Percentiles rank a stretch among this genome's conserved stretches.
Evolutionary conservation across 1,284 basidiomycete genomes (phyloP).

Genomic region (Tetrapyrgos nigripes): DNA sequence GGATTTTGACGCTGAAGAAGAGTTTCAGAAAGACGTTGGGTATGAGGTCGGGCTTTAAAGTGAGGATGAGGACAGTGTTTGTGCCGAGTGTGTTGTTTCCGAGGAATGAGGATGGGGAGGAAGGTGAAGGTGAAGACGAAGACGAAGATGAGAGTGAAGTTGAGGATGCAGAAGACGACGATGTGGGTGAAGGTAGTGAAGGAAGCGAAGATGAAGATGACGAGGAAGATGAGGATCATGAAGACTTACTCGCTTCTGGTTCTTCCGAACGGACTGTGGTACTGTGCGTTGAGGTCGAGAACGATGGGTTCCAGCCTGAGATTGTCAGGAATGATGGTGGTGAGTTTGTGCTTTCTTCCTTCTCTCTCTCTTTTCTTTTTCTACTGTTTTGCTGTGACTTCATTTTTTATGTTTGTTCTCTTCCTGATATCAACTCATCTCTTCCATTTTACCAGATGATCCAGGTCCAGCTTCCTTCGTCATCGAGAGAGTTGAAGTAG

Average conservation of each 20-base stretch:
- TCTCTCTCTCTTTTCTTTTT: too few species aligned
- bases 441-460: too few species aligned
- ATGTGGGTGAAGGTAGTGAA: conserved; percentile 36
- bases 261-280: conserved; percentile 85
- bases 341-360: too few species aligned
- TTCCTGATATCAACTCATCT: too few species aligned
- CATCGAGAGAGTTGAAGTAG: conserved; percentile 75
- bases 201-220: conserved; percentile 34
- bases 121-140: conserved; percentile 51
- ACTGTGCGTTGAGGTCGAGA: conserved; percentile 87
- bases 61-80: conserved; percentile 89
- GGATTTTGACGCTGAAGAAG: conserved; percentile 70
- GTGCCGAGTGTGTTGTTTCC: conserved; percentile 79
- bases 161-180: conserved; percentile 35
- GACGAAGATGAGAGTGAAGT: conserved; percentile 29
- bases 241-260: conserved; percentile 66
- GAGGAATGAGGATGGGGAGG: conserved; percentile 45
- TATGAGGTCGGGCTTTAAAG: conserved; percentile 81
- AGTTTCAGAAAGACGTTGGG: conserved; percentile 82
- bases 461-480: conserved; percentile 64
- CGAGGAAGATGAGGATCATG: conserved; percentile 56
- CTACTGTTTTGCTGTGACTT: too few species aligned
- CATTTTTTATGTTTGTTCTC: too few species aligned
- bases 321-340: conserved; percentile 29
- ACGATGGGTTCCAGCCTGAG: too few species aligned